A percentile compares a stretch with the other conserved stretches of the same genome.
phyloP scores from a whole-genome alignment of 1,284 basidiomycete genomes.

The Leccinum huronense region DNA sequence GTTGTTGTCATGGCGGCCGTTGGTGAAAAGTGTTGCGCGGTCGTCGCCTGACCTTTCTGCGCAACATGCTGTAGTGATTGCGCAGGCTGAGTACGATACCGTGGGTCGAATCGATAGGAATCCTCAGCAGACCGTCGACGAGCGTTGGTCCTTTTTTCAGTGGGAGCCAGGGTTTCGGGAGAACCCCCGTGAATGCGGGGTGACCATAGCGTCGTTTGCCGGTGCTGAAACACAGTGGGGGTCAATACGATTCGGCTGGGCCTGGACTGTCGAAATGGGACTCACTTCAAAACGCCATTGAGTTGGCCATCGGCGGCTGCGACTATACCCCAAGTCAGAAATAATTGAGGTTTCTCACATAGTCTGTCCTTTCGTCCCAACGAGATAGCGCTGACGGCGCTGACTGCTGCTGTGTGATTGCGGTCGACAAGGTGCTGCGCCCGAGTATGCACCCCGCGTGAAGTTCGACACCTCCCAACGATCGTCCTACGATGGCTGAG shows the following conservation, averaged over 20 bases:
- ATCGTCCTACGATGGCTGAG: too few species aligned
- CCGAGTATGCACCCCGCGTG: too few species aligned
- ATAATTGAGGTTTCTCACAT: slow-evolving; percentile 47
- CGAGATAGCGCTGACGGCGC: too few species aligned
- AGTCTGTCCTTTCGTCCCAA: slow-evolving; percentile 81
- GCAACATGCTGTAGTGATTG: slow-evolving; percentile 57
- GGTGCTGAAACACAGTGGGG: slow-evolving; percentile 47
- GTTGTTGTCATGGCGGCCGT: slow-evolving; percentile 16
- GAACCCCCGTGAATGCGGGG: slow-evolving; percentile 82
- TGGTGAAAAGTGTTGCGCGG: slow-evolving; percentile 13
- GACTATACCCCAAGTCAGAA: slow-evolving; percentile 48
- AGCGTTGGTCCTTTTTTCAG: slow-evolving; percentile 76
- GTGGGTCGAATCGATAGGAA: slow-evolving; percentile 45
- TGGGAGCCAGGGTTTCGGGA: slow-evolving; percentile 91
- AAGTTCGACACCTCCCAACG: too few species aligned
- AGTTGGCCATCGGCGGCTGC: slow-evolving; percentile 92
- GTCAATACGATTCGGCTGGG: background rate
- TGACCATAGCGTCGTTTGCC: slow-evolving; percentile 88
- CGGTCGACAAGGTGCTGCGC: too few species aligned
- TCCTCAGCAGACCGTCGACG: slow-evolving; percentile 39
- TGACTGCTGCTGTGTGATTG: too few species aligned
- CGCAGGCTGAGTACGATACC: slow-evolving; percentile 75
- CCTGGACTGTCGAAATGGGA: slow-evolving; percentile 5
- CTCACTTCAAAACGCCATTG: slow-evolving; percentile 83
- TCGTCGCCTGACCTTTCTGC: slow-evolving; percentile 35